Evolutionary conservation across 1,284 basidiomycete species (phyloP).

Genomic region (Austroboletus sp.): DNA sequence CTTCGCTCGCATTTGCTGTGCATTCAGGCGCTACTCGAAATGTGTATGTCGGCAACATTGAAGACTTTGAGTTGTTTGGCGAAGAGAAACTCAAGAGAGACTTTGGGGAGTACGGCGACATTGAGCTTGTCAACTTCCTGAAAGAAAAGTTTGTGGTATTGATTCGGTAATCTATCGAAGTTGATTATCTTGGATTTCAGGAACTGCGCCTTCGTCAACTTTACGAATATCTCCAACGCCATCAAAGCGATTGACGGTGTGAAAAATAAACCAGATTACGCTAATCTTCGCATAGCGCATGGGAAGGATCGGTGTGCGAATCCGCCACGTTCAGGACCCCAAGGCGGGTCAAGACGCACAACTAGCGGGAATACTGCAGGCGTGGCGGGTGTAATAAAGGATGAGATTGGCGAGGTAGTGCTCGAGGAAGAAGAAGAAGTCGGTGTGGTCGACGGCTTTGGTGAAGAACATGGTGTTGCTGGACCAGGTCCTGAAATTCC

Average conservation of each 20-base stretch:
- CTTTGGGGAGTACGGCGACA: constrained; percentile 88
- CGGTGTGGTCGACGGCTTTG: constrained; percentile 17
- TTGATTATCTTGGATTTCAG: constrained; percentile 33
- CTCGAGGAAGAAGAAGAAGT: constrained; percentile 21
- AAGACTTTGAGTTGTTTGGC: constrained; percentile 83
- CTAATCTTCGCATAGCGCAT: constrained; percentile 77
- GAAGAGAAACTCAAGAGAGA: constrained; percentile 83
- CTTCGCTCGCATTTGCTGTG: constrained; percentile 77
- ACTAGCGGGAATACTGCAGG: constrained; percentile 36
- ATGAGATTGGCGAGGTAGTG: constrained; percentile 17
- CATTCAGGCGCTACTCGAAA: constrained; percentile 88
- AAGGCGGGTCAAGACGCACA: constrained; percentile 48
- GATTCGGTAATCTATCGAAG: not conserved
- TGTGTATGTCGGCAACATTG: constrained; percentile 89
- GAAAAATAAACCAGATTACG: constrained; percentile 80
- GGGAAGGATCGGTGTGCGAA: constrained; percentile 94
- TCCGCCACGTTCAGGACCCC: constrained; percentile 74
- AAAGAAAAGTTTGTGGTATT: constrained; percentile 72
- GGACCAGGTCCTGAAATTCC: constrained; percentile 22
- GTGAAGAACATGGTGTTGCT: constrained; percentile 22
- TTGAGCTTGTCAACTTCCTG: constrained; percentile 91
- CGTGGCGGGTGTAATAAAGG: constrained; percentile 12
- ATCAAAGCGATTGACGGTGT: constrained; percentile 93
- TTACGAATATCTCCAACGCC: constrained; percentile 84
- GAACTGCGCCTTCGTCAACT: constrained; percentile 94